Percentiles rank a stretch among this genome's conserved stretches.
These are phyloP conservation scores for Nakazawaea siamensis DNA, from an alignment of 805 yeast genomes.

Conservation along the genomic window DNA sequence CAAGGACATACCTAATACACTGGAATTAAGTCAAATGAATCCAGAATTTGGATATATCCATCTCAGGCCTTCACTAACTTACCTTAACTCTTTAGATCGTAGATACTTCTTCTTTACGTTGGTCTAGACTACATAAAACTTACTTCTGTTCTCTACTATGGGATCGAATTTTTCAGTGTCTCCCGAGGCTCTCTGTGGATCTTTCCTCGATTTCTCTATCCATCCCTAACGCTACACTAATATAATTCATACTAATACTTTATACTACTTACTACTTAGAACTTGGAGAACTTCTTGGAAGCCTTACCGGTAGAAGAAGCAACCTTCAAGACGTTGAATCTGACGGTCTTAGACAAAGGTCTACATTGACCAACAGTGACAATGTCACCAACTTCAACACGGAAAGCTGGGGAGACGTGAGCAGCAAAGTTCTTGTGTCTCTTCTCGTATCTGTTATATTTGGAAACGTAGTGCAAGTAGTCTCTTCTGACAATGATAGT, in stretches of 20 bases:
- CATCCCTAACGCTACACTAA: too few relatives aligned
- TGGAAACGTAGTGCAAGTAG: conserved; percentile 99
- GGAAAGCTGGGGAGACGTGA: conserved; percentile 99
- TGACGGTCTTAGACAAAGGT: conserved; percentile 98
- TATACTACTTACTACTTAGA: conserved; percentile 39
- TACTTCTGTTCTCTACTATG: too few relatives aligned
- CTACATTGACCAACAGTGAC: conserved; percentile 99
- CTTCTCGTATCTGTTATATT: conserved; percentile 99
- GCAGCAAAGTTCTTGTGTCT: conserved; percentile 99
- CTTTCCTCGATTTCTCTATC: too few relatives aligned
- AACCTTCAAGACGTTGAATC: conserved; percentile 98
- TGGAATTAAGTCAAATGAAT: too few relatives aligned
- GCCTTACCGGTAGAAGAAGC: conserved; percentile 80
- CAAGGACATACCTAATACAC: too few relatives aligned
- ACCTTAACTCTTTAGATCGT: too few relatives aligned
- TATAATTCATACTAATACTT: not conserved
- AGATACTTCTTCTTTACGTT: too few relatives aligned
- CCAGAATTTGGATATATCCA: too few relatives aligned
- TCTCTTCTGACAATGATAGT: conserved; percentile 99
- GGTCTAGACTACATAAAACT: too few relatives aligned
- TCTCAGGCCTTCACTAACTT: too few relatives aligned
- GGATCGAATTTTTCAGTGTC: too few relatives aligned
- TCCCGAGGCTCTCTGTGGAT: too few relatives aligned
- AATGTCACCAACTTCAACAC: conserved; percentile 97
- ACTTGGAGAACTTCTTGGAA: conserved; percentile 93